Conservation (phyloP, 176 grass and related monocot genomes). For the Eleusine coracana region DNA sequence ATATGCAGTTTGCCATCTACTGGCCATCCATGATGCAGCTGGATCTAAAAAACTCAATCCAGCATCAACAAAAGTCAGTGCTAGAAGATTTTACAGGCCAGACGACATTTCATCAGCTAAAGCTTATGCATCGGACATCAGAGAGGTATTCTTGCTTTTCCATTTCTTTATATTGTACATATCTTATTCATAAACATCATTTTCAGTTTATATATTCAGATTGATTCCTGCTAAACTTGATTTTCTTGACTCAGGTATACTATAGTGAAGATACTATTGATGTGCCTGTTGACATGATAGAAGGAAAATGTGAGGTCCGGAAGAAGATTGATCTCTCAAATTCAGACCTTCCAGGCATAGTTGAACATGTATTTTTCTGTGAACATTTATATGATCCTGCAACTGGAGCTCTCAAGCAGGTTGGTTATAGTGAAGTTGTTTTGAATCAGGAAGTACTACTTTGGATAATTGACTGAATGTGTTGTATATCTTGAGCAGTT, state of each 20-base stretch:
- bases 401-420: conserved; percentile 95
- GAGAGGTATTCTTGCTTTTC: conserved; percentile 67
- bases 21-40: conserved; percentile 54
- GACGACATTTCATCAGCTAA: conserved; percentile 85
- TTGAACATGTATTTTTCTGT: conserved; percentile 95
- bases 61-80: conserved; percentile 68
- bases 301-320: conserved; percentile 92
- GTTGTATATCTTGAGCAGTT: conserved; percentile 60
- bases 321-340: conserved; percentile 76
- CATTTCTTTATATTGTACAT: conserved; percentile 11
- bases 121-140: conserved; percentile 91
- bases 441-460: conserved; percentile 31
- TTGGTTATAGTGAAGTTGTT: conserved; percentile 46
- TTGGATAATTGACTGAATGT: conserved; percentile 46
- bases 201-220: background rate
- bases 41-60: conserved; percentile 62
- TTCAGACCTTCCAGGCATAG: conserved; percentile 66
- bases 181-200: conserved; percentile 19
- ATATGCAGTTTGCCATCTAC: conserved; percentile 80
- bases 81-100: conserved; percentile 94
- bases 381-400: conserved; percentile 82
- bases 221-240: conserved; percentile 39
- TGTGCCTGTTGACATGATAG: conserved; percentile 77
- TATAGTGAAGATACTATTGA: conserved; percentile 87
- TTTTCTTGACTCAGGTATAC: conserved; percentile 70